These are phyloP conservation scores for Malassezia brasiliensis DNA, from an alignment of 1,284 basidiomycete genomes.

Conservation along the genomic window DNA sequence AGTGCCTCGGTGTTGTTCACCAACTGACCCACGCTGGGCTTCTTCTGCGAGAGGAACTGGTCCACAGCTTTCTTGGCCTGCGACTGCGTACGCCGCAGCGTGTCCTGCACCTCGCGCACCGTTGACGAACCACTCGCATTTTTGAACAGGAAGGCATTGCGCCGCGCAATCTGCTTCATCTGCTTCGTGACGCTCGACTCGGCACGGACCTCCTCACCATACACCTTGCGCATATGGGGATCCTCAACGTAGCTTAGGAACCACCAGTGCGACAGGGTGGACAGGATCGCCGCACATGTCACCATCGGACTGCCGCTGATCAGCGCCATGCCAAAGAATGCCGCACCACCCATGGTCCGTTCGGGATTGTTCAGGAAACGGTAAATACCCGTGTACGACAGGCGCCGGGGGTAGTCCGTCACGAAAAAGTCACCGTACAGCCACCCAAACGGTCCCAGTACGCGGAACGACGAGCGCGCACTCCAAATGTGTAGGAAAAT, in stretches of 20 bases:
- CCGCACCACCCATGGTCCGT: constrained; percentile 74
- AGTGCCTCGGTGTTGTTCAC: constrained; percentile 84
- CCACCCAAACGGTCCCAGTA: constrained; percentile 59
- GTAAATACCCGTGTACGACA: constrained; percentile 94
- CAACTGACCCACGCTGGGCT: constrained; percentile 41
- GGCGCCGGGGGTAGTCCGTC: constrained; percentile 70
- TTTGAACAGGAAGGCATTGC: constrained; percentile 54
- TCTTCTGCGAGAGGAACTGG: constrained; percentile 68
- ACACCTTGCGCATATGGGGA: constrained; percentile 92
- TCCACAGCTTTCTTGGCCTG: constrained; percentile 82
- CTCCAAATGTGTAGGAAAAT: constrained; percentile 86
- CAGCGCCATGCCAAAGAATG: constrained; percentile 83
- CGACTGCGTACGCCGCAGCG: constrained; percentile 85
- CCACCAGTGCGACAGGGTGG: constrained; percentile 57
- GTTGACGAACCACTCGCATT: constrained; percentile 47
- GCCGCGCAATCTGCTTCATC: constrained; percentile 68
- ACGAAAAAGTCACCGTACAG: constrained; percentile 74
- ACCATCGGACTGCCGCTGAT: constrained; percentile 83
- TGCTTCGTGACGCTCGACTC: constrained; percentile 96
- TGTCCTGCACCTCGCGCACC: constrained; percentile 79
- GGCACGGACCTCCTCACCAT: constrained; percentile 74
- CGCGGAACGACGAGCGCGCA: constrained; percentile 76
- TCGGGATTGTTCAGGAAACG: constrained; percentile 88
- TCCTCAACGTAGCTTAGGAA: constrained; percentile 51
- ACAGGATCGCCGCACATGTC: constrained; percentile 69